Evolutionary conservation across 2,329 filamentous ascomycete species (phyloP).

Genomic region (Ilyonectria destructans): DNA sequence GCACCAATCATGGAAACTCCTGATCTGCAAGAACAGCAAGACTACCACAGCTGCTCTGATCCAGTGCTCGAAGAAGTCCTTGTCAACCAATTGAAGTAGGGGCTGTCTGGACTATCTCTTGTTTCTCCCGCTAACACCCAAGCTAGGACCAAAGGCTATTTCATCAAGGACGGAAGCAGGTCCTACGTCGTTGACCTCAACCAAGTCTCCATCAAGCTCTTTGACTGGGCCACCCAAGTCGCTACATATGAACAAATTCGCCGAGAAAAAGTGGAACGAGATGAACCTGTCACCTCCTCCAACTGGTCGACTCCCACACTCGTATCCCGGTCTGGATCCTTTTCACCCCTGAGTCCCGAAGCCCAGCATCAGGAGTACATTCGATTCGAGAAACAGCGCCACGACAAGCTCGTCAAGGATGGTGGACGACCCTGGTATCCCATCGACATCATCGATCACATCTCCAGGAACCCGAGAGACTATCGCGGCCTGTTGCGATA

Average conservation of each 20-base stretch:
- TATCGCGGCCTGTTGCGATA: conserved; percentile 33
- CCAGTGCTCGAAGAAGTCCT: background rate
- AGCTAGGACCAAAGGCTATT: background rate
- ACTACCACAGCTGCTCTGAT: too few relatives aligned
- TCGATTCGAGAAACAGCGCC: conserved; percentile 29
- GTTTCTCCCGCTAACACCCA: background rate
- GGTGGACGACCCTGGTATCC: conserved; percentile 46
- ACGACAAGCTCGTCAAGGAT: conserved; percentile 29
- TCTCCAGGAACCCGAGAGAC: conserved; percentile 30
- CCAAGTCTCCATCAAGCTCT: conserved; percentile 6
- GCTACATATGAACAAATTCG: background rate
- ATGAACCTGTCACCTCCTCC: background rate
- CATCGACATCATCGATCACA: conserved; percentile 29
- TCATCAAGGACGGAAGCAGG: background rate
- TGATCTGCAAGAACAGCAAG: too few relatives aligned
- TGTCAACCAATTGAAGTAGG: conserved; percentile 3
- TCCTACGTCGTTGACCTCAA: conserved; percentile 11
- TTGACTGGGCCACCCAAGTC: background rate
- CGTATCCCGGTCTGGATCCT: background rate
- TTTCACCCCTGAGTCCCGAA: background rate
- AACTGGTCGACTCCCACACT: background rate
- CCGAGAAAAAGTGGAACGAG: background rate
- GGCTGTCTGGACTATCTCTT: background rate
- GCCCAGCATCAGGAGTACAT: background rate
- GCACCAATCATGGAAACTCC: too few relatives aligned